Base-by-base conservation (phyloP, 306 rosid species). In the Cucurbita moschata region DNA sequence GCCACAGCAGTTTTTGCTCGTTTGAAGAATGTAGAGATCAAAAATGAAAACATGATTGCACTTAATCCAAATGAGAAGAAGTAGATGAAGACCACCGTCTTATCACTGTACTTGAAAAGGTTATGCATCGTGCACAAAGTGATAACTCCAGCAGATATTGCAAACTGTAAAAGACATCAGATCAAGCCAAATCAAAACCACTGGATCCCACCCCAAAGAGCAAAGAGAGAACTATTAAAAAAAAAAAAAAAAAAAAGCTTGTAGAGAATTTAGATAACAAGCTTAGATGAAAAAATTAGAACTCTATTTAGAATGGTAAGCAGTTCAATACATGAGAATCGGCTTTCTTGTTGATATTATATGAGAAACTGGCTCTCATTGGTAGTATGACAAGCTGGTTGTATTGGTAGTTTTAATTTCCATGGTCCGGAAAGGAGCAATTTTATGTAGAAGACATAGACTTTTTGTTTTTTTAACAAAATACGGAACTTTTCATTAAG, bases 1-100 rank as follows among this genome's bases (percentile, higher is more conserved):
- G 98, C 97, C 78, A 93, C 97, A 58, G 98, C 97, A 76, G 98
- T 93, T 87, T 93, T 93, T 64, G 98, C 96, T 80, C 96, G 86
- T 47, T 87, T 81, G 85, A 93, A 93, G 82, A 88, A 93, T 4
- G 96, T 87, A 14, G 97, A 93, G 84, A 90, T 88, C 23, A 90
- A 76, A 89, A 90, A 93, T 69, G 98, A 88, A 73, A 93, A 87
- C 88, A 85, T 93, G 83, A 93, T 90, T 68, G 97, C 94, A 74
- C 98, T 93, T 72, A 93, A 82, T 79, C 97, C 97, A 80, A 93
- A 93, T 59, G 82, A 52, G 79, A 93, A 90, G 80, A 93, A 93
- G 86, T 93, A 93, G 26, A 83, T 80, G 84, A 93, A 90, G 88
- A 93, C 98, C 87, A 93, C 75, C 9, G 98, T 85, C 88, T 88